phyloP scores from a whole-genome alignment of 257 asterid species.

The Nicotiana knightiana region DNA sequence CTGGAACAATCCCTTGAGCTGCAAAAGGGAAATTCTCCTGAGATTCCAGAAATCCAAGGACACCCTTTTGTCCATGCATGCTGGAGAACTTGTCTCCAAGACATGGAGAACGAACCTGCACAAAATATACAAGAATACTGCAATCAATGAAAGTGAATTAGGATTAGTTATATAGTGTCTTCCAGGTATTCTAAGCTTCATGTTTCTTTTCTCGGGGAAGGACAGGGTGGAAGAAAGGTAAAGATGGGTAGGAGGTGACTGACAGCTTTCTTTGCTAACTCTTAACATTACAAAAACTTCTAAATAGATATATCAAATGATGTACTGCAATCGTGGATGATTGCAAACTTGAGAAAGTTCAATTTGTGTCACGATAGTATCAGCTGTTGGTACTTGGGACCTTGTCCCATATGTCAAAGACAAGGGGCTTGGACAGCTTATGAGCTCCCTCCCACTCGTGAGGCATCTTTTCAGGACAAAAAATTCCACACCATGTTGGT shows the following conservation, averaged over 20 bases:
- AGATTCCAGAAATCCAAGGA: conserved; percentile 77
- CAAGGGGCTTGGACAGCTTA: neutral
- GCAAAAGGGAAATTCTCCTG: conserved; percentile 94
- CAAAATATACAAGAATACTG: neutral
- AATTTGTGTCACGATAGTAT: neutral
- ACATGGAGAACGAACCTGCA: conserved; percentile 91
- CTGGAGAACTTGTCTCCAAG: conserved; percentile 95
- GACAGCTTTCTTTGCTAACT: neutral
- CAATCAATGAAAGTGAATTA: neutral
- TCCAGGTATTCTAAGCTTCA: neutral
- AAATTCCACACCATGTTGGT: neutral
- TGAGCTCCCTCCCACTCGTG: neutral
- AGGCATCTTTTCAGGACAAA: neutral
- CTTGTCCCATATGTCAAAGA: neutral
- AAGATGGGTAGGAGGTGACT: neutral
- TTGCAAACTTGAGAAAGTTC: neutral
- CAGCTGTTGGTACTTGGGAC: neutral
- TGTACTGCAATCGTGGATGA: neutral
- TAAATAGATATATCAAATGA: neutral
- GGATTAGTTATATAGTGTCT: neutral
- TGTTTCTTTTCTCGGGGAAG: neutral
- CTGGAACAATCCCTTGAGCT: conserved; percentile 84
- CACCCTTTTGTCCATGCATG: conserved; percentile 99
- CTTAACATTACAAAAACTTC: neutral
- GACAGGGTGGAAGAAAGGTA: neutral